Base-by-base conservation (phyloP, 768 basidiomycete genomes). In the Termitomyces bulborhizus region DNA sequence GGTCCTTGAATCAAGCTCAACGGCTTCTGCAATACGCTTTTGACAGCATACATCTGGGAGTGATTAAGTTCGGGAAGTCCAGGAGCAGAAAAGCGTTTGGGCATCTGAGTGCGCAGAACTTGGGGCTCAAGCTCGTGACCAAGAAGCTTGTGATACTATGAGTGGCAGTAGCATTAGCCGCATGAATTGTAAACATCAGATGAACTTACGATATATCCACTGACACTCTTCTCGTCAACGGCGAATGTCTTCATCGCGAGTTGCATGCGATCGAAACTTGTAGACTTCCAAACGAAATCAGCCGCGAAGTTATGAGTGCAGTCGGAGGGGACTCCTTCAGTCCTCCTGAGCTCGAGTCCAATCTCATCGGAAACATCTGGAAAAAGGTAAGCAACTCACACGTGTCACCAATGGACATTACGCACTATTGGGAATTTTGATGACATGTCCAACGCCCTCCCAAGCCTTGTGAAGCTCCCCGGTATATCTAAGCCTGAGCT, bases 201-300 rank as follows among this genome's bases (percentile, higher is more conserved):
- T 34, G 18, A 36, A 74, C 91, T 70, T 69, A 93, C 92, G 57
- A 99, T 99, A 61, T 98, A 99, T 11, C 96, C 97, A 66, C 92
- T 95, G 62, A 99, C 97, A 68, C 94, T 97, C 78, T 98, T 97
- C 72, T 99, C 97, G 63, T 99, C 97, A 16, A 99, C 90, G 7
- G 97, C 97, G 67, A 99, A 99, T 1, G 95, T 98, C 80, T 98
- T 98, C 96, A 99, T 98, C 0, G 97, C 96, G 34, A 93, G 80
- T 68, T 99, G 97, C 97, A 99, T 99, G 47, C 97, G 81, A 69
- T 99, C 97, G 65, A 99, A 99, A 69, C 96, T 98, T 1, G 97
- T 99, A 4, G 94, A 95, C 72, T 99, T 99, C 97, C 97, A 99
- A 4, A 99, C 96, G 65, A 98, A 99, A 69, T 99, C 97, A n/a